These are phyloP conservation scores for Trichosporon inkin DNA, from an alignment of 1,284 basidiomycete genomes.

Conservation along the genomic window DNA sequence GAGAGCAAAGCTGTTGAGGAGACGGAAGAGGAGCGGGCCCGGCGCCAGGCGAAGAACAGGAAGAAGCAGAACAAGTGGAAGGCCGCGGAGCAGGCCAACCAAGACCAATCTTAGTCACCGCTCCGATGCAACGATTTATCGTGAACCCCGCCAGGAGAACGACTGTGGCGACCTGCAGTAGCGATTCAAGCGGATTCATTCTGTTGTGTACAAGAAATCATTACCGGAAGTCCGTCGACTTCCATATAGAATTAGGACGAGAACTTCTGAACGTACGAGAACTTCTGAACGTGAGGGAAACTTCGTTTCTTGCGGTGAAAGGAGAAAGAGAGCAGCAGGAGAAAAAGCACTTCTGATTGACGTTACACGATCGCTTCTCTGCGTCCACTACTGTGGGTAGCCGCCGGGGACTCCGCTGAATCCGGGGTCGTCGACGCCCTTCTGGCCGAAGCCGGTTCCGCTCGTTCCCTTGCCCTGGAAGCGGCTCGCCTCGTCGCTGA, in stretches of 20 bases:
- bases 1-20: neutral
- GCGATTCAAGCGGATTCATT: neutral
- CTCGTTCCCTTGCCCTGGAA: neutral
- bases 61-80: neutral
- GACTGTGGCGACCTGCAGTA: too few species aligned
- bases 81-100: neutral
- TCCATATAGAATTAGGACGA: neutral
- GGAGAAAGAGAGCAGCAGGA: too few species aligned
- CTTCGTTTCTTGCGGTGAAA: neutral
- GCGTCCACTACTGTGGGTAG: neutral
- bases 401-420: constrained; percentile 3
- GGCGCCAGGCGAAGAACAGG: neutral
- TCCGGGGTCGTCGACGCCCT: neutral
- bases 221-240: neutral
- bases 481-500: constrained; percentile 2
- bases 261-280: neutral
- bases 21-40: neutral
- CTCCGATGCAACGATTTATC: neutral
- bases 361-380: neutral
- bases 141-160: too few species aligned
- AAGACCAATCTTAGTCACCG: neutral
- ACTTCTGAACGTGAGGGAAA: neutral
- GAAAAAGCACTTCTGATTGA: neutral
- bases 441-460: neutral
- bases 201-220: neutral